These are phyloP conservation scores for Gossypium trilobum DNA, from an alignment of 441 rosid genomes.

Conservation along the genomic window DNA sequence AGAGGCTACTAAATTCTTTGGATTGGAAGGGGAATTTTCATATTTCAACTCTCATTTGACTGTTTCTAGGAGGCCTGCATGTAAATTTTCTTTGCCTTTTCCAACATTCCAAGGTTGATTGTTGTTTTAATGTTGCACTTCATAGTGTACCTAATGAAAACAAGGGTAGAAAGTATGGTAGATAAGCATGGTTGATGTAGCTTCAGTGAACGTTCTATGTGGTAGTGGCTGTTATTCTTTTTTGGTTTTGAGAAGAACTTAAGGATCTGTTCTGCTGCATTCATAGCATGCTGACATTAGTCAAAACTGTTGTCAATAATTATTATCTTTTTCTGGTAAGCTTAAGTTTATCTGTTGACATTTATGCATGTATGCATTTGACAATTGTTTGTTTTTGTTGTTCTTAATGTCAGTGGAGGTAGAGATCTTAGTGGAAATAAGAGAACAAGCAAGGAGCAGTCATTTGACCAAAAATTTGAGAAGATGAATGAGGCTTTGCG, in stretches of 20 bases:
- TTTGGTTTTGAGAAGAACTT: neutral
- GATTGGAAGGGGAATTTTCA: neutral
- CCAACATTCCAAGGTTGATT: neutral
- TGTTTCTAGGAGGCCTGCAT: neutral
- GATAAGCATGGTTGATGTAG: neutral
- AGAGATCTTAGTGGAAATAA: conserved; percentile 57
- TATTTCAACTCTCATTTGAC: neutral
- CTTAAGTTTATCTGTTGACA: neutral
- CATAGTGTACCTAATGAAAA: neutral
- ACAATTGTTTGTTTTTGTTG: conserved; percentile 9
- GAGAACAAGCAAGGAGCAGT: conserved; percentile 51
- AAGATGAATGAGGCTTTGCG: conserved; percentile 46
- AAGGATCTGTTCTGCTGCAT: neutral
- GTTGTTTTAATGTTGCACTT: neutral
- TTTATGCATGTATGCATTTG: neutral
- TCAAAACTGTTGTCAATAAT: neutral
- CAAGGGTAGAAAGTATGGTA: neutral
- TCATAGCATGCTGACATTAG: neutral
- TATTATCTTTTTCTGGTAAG: neutral
- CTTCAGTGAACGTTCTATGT: neutral
- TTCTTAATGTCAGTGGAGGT: conserved; percentile 41
- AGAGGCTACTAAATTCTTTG: neutral
- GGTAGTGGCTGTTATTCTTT: neutral
- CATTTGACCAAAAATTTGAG: conserved; percentile 50
- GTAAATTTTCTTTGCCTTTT: neutral